Evolutionary conservation across 345 rosid genomes (phyloP).

Genomic region (Boechera retrofracta): DNA sequence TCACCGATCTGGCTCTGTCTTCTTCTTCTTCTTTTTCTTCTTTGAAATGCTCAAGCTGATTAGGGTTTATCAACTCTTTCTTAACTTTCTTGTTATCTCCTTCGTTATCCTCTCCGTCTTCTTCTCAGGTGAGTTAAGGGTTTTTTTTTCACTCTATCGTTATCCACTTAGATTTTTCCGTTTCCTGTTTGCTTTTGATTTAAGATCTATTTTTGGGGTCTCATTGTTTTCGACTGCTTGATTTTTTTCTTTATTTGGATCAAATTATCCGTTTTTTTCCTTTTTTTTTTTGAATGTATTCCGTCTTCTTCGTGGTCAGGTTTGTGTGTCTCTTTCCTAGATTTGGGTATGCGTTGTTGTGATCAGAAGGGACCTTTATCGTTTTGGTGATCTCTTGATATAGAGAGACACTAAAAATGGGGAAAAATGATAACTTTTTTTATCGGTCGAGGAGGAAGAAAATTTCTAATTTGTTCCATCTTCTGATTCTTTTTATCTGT

Average conservation of each 20-base stretch:
- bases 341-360: conserved; percentile 41
- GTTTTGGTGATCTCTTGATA: conserved; percentile 20
- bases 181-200: neutral
- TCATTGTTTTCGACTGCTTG: conserved; percentile 24
- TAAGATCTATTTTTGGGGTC: conserved; percentile 38
- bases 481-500: neutral
- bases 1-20: conserved; percentile 33
- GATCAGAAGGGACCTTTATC: conserved; percentile 30
- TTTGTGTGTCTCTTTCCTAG: conserved; percentile 28
- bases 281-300: neutral
- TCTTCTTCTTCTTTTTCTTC: conserved; percentile 28
- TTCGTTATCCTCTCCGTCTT: conserved; percentile 44
- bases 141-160: conserved; percentile 17
- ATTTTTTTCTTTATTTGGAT: neutral
- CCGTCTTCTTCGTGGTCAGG: conserved; percentile 37
- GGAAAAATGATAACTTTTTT: neutral
- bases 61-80: conserved; percentile 49
- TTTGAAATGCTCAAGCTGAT: conserved; percentile 52
- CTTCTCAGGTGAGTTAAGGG: conserved; percentile 38
- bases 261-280: neutral
- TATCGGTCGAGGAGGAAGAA: conserved; percentile 1
- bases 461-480: neutral
- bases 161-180: conserved; percentile 8
- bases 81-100: conserved; percentile 39
- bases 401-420: conserved; percentile 22